A percentile compares a stretch with the other conserved stretches of the same genome.
Evolutionary conservation across 2,329 filamentous ascomycete species (phyloP).

Genomic region (Fusarium foetens): DNA sequence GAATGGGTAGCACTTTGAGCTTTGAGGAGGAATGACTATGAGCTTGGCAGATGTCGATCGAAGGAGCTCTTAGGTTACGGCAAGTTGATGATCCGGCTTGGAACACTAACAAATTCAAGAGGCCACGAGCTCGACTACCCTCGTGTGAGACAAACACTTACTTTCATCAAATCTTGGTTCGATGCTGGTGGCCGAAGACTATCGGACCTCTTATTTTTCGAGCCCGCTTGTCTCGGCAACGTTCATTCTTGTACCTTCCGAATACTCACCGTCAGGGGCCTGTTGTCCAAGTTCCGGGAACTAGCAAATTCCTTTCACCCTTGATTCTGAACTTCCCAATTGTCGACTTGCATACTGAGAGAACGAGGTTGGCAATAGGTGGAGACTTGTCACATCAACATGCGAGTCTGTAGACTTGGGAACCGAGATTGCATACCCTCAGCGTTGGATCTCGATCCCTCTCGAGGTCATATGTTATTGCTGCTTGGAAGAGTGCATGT

Average conservation of each 20-base stretch:
- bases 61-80: constrained; percentile 12
- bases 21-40: constrained; percentile 15
- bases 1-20: not conserved
- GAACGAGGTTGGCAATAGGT: not conserved
- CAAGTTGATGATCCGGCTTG: constrained; percentile 40
- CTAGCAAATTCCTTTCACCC: too few relatives aligned
- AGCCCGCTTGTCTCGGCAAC: not conserved
- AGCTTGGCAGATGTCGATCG: constrained; percentile 38
- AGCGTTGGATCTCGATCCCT: not conserved
- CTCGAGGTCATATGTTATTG: not conserved
- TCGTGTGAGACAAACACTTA: constrained; percentile 4
- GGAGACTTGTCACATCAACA: not conserved
- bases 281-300: not conserved
- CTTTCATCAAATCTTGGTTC: constrained; percentile 1
- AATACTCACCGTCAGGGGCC: not conserved
- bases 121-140: not conserved
- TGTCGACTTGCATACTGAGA: not conserved
- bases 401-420: not conserved
- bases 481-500: not conserved
- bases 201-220: constrained; percentile 16
- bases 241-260: not conserved
- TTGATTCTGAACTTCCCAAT: not conserved
- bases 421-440: not conserved
- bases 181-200: constrained; percentile 14
- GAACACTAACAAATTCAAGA: constrained; percentile 10